Base-by-base conservation (phyloP, 2,329 filamentous ascomycete genomes). In the Talaromyces verruculosus region DNA sequence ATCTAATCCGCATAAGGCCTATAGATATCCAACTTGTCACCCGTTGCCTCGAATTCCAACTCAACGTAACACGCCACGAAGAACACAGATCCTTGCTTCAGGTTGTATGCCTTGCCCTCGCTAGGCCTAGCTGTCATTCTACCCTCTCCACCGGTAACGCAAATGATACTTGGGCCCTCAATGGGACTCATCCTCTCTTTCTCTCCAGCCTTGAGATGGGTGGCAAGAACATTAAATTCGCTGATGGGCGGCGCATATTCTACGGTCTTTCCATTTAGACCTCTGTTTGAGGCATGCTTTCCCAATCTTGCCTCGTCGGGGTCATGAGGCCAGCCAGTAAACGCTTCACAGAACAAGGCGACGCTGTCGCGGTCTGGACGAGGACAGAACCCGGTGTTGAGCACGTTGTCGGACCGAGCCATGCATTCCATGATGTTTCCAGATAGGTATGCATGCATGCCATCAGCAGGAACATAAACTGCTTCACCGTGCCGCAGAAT, bases 341-440 rank as follows among this genome's bases (percentile, higher is more conserved):
- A 73, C 1, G 85, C 83, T 3, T 84, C 79, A 25, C 81, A 82
- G 76, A 93, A 92, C 33, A 88, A 74, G 19, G 91, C 87, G 28
- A 88, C 80, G 51, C 82, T 86, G 72, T 91, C 84, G 13, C 89
- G 83, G 57, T 91, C 87, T 0, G 86, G 84, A 1, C 82, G 81
- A 0, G 90, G 89, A 70, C 89, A 92, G 80, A 93, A 91, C 0
- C 90, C 90, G 0, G 86, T 87, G 75, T 91, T 91, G 60, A 93
- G 81, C 1, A 93, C 89, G 66, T 92, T 91, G 79, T 92, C 88
- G 22, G 84, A 88, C 7, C 89, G 84, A 1, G 90, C 90, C 90
- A 92, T 92, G 77, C 89, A 92, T 76, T 92, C 90, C 70, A 92
- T 87, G 61, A 92, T 91, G 73, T 92, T 87, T 2, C 90, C 90